Base-by-base conservation (phyloP, 805 yeast species). In the Yamadazyma nakazawae region DNA sequence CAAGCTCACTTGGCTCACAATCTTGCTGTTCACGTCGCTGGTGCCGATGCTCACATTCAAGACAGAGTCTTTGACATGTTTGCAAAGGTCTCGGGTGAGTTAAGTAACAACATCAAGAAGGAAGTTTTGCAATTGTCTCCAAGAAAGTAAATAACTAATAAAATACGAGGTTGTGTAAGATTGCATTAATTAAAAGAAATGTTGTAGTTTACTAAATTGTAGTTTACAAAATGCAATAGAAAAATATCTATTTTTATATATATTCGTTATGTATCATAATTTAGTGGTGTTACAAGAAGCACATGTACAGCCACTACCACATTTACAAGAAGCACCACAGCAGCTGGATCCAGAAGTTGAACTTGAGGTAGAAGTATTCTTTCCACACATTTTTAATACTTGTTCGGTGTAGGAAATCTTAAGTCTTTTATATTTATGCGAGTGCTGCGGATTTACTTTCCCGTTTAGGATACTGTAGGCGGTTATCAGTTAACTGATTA, bases 1-100 rank as follows among this genome's bases (percentile, higher is more conserved):
- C 96, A 88, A 71, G 79, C 76, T 58, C 80, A 88, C 57, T 75
- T 92, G 61, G 86, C 90, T 38, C 87, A 84, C 67, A 91, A 91
- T 66, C 76, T 92, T 52, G 84, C 95, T 16, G 82, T 72, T 32
- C 96, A 90, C 64, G 85, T 75, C 14, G 54, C 66, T 52, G 78
- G 64, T 54, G 96, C 97, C 26, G 77, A 79, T 54, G 82, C 85
- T 39, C 78, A 76, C 45, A 80, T 89, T 54, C 96, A 86, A 74
- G 88, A 88, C 63, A 72, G 84, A 51, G 94, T 87, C 30, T 76
- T 84, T 59, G 87, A 78, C 50, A 80, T 84, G 80, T 91, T 90
- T 64, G 62, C 77, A 46, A 82, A 83, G 68, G 95, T 90, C 44
- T 79, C 81, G 60, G 77, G 79, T 38, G 80, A 78, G 43, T 76